These are phyloP conservation scores for Blastocrithidia nonstop DNA, from an alignment of 208 protist genomes.

Conservation along the genomic window DNA sequence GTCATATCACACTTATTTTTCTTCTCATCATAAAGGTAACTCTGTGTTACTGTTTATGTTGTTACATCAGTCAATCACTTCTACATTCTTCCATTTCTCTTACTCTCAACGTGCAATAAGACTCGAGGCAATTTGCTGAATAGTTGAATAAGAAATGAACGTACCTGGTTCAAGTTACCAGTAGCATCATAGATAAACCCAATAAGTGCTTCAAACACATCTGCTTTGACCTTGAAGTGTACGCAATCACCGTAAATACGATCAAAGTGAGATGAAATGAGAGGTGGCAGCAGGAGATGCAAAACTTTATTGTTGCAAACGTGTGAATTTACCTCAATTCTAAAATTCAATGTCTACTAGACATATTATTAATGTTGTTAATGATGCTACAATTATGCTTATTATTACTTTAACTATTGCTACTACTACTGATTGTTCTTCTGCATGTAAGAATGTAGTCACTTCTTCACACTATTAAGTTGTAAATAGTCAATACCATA, in stretches of 20 bases:
- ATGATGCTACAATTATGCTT: conserved; percentile 2
- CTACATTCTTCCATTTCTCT: no score
- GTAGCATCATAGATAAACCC: conserved; percentile 29
- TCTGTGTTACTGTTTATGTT: neutral
- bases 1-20: no score
- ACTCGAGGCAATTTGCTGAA: conserved; percentile 16
- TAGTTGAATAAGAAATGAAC: conserved; percentile 15
- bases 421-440: no score
- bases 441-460: no score
- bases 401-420: neutral
- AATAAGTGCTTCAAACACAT: conserved; percentile 51
- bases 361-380: neutral
- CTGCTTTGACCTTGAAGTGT: conserved; percentile 26
- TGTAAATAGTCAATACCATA: no score
- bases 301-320: conserved; percentile 36
- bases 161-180: conserved; percentile 22
- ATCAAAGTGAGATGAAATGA: conserved; percentile 10
- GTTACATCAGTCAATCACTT: neutral
- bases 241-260: conserved; percentile 7
- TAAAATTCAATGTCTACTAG: neutral
- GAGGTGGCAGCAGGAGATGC: conserved; percentile 20
- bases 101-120: no score
- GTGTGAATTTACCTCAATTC: conserved; percentile 4
- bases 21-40: no score
- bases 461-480: no score